Evolutionary conservation across 306 rosid species (phyloP), one percentile per base, ranked within the genome.

Genomic region (Ormosia emarginata): DNA sequence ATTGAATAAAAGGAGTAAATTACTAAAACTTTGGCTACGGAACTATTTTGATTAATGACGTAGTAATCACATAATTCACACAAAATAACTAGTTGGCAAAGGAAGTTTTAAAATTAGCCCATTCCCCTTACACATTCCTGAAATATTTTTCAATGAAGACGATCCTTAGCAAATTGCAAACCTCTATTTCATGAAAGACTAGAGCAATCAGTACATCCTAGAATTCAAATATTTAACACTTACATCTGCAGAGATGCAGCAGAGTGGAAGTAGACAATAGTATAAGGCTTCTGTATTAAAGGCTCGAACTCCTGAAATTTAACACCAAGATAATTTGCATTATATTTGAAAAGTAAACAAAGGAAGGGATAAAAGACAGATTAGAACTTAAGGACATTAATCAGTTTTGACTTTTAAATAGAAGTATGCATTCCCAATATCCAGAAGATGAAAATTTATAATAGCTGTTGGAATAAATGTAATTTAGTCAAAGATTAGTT

Each of bases 221-320:
- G 77, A 81, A 79, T 58, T 74, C 68, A 40, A 77, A 63, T 64
- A 65, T 47, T 34, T 43, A 59, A 64, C 18, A 86, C 99, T 92
- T 93, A 93, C 99, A 90, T 82, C 71, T 93, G 97, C 80, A 96
- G 88, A 83, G 99, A 93, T 69, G 99, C 99, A 57, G 97, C 99
- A 34, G 98, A 96, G 87, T 93, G 99, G 89, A 96, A 85, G 88
- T 96, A 93, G 77, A 93, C 98, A 75, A 96, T 79, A 59, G 92
- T 82, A 83, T 90, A 96, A 75, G 97, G 97, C 90, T 89, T 96
- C 86, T 96, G 99, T 78, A 96, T 92, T 82, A 93, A 15, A 57
- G 99, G 94, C 88, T 93, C 99, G 59, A 96, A 96, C 87, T 96
- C 98, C 99, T 96, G 94, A 63, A 78, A 85, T 79, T 82, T 37